Evolutionary conservation across 2,329 filamentous ascomycete genomes (phyloP).

Genomic region (Seiridium unicorne): DNA sequence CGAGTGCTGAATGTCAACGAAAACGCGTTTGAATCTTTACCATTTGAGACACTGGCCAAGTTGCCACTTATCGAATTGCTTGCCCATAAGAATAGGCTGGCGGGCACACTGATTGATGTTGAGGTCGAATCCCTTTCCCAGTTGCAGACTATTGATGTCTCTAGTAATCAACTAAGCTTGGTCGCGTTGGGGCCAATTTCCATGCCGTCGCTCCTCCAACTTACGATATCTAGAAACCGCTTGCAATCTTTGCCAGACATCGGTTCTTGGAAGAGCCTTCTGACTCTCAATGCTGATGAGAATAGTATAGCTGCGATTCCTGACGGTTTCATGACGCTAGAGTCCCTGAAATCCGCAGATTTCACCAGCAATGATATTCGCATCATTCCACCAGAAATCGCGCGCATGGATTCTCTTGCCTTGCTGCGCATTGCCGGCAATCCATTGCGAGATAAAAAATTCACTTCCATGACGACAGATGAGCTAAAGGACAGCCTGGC

Average conservation of each 20-base stretch:
- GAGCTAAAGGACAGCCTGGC: constrained; percentile 76
- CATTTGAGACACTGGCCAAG: constrained; percentile 65
- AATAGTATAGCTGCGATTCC: constrained; percentile 80
- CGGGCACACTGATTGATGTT: constrained; percentile 67
- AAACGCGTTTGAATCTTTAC: constrained; percentile 71
- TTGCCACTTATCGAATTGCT: constrained; percentile 73
- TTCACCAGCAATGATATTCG: constrained; percentile 84
- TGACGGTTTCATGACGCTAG: constrained; percentile 66
- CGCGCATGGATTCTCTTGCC: constrained; percentile 73
- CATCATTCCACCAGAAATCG: constrained; percentile 72
- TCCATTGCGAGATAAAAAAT: constrained; percentile 84
- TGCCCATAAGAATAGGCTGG: constrained; percentile 75
- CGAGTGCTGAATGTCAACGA: constrained; percentile 76
- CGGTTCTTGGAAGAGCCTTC: constrained; percentile 68
- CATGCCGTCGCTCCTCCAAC: constrained; percentile 69
- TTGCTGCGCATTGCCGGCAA: constrained; percentile 84
- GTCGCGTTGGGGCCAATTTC: constrained; percentile 50
- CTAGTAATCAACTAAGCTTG: constrained; percentile 69
- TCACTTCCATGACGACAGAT: constrained; percentile 74
- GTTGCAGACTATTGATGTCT: constrained; percentile 75
- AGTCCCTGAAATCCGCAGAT: constrained; percentile 72
- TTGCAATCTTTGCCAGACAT: constrained; percentile 72
- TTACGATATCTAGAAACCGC: constrained; percentile 80
- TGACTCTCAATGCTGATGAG: constrained; percentile 75
- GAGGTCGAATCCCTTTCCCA: constrained; percentile 56